phyloP scores from a whole-genome alignment of 345 rosid species.

The Lepidium africanum region DNA sequence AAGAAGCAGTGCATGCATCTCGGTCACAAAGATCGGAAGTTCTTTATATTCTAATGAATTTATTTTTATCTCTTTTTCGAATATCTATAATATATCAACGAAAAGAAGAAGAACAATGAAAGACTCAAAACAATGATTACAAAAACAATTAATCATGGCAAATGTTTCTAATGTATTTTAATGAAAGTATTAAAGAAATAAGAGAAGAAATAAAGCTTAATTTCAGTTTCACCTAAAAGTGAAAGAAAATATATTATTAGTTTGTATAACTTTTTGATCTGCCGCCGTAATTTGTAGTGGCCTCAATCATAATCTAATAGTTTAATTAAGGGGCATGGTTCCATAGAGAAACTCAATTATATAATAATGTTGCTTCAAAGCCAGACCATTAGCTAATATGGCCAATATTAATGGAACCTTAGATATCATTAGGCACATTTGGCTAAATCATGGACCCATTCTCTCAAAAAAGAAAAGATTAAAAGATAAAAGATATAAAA shows the following conservation, averaged over 20 bases:
- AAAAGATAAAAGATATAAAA: no score
- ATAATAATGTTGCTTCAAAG: background rate
- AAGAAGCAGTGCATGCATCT: slow-evolving; percentile 24
- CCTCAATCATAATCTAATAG: slow-evolving; percentile 16
- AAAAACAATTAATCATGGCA: background rate
- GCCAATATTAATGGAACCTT: slow-evolving; percentile 25
- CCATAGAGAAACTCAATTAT: slow-evolving; percentile 6
- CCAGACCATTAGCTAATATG: slow-evolving; percentile 27
- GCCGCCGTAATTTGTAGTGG: slow-evolving; percentile 24
- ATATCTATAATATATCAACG: background rate
- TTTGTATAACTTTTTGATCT: slow-evolving; percentile 14
- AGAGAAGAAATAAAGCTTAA: background rate
- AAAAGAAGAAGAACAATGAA: slow-evolving; percentile 7
- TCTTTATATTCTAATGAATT: background rate
- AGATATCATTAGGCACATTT: slow-evolving; percentile 24
- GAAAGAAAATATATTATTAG: background rate
- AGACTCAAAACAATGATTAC: slow-evolving; percentile 21
- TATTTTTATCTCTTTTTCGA: background rate
- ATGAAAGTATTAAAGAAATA: background rate
- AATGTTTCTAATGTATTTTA: background rate
- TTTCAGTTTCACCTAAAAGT: slow-evolving; percentile 2
- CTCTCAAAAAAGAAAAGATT: background rate
- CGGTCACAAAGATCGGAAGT: background rate
- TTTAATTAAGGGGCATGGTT: slow-evolving; percentile 6
- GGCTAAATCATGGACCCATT: slow-evolving; percentile 22